A percentile compares a stretch with the other conserved stretches of the same genome.
Evolutionary conservation across 805 yeast genomes (phyloP).

Genomic region (Wickerhamiella galacta): DNA sequence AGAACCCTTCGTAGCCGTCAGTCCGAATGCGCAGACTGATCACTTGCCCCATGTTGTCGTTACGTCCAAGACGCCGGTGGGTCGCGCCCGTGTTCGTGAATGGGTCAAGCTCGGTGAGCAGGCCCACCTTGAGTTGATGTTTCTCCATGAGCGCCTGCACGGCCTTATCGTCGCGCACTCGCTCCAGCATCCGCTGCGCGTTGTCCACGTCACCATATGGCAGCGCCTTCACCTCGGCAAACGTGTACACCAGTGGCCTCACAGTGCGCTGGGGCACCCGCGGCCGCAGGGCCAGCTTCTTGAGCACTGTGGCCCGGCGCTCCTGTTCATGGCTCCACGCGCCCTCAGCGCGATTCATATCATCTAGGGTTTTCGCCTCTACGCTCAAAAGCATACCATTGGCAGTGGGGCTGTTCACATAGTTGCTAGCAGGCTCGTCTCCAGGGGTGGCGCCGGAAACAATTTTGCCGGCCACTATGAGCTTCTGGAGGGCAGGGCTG

Average conservation of each 20-base stretch:
- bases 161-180: constrained; percentile 22
- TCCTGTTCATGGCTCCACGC: constrained; percentile 11
- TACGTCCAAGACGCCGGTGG: constrained; percentile 21
- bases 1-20: constrained; percentile 24
- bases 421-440: neutral
- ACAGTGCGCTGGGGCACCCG: constrained; percentile 4
- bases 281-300: constrained; percentile 6
- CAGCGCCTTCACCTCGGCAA: constrained; percentile 19
- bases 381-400: constrained; percentile 21
- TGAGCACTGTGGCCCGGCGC: constrained; percentile 8
- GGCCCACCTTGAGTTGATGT: constrained; percentile 22
- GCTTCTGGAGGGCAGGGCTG: neutral
- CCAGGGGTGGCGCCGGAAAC: neutral
- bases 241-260: constrained; percentile 17
- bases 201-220: constrained; percentile 20
- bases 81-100: constrained; percentile 20
- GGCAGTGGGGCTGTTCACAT: neutral
- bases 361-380: constrained; percentile 13
- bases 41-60: constrained; percentile 21
- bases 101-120: constrained; percentile 25
- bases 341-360: constrained; percentile 13
- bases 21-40: constrained; percentile 25
- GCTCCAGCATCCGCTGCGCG: constrained; percentile 18
- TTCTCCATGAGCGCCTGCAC: constrained; percentile 22
- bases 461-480: constrained; percentile 4